phyloP scores from a whole-genome alignment of 495 filamentous ascomycete species.

The Chlorociboria aeruginascens region DNA sequence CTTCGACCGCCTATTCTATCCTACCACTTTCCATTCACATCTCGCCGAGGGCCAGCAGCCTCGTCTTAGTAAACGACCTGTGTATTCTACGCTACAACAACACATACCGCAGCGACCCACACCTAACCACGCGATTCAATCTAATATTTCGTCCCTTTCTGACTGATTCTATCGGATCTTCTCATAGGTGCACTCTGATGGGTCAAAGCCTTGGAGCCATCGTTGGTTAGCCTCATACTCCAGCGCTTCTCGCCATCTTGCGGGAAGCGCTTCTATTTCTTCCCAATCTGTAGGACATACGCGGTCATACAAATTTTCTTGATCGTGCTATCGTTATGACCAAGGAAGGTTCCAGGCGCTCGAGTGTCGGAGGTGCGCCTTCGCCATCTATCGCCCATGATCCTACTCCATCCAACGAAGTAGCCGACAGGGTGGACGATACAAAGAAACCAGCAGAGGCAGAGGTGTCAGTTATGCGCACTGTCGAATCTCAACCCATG shows the following conservation, averaged over 20 bases:
- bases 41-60: neutral
- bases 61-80: neutral
- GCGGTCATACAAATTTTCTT: neutral
- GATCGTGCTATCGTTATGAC: constrained; percentile 10
- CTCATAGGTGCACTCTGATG: constrained; percentile 12
- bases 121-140: neutral
- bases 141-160: neutral
- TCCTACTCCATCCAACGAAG: constrained; percentile 2
- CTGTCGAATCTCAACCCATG: constrained; percentile 27
- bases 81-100: neutral
- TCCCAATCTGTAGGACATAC: neutral
- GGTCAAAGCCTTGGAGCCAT: constrained; percentile 11
- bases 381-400: neutral
- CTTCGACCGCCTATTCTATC: neutral
- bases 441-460: constrained; percentile 14
- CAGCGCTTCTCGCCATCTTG: constrained; percentile 21
- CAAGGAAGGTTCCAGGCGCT: constrained; percentile 11
- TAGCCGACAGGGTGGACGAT: neutral
- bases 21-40: neutral
- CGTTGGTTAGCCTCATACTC: constrained; percentile 14
- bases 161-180: neutral
- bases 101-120: neutral
- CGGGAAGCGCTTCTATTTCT: constrained; percentile 18
- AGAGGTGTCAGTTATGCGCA: constrained; percentile 20
- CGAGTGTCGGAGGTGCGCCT: constrained; percentile 7